Evolutionary conservation across 2,329 filamentous ascomycete genomes (phyloP), one percentile per base, ranked within the genome.

Genomic region (Ascocoryne sarcoides): DNA sequence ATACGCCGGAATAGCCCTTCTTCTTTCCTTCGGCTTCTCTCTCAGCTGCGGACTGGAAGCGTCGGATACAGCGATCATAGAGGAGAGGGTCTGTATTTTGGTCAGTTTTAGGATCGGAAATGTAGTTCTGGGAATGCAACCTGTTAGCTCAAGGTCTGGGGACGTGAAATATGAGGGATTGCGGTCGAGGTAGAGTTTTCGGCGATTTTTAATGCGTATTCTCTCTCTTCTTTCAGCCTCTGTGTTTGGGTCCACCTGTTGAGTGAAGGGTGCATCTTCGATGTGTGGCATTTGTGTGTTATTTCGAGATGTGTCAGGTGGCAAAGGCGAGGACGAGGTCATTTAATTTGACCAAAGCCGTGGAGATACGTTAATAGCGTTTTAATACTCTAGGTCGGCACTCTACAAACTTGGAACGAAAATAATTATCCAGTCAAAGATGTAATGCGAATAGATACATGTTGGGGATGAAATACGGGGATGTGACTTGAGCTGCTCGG

Each of bases 1-100:
- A 33, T 4, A 60, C 54, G 1, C 58, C 57, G 2, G 55, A 58
- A 44, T 60, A 61, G 19, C 59, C 59, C 43, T 60, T 60, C 2
- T 52, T 46, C n/a, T 50, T 47, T 3, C 59, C 59, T 30, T 60
- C 58, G 29, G 57, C 59, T 50, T 61, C 56, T 30, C 59, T 51
- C 42, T 61, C 59, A 2, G 53, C 50, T 4, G 58, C 44, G 4
- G 56, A 48, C 42, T 59, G 57, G 30, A 61, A 61, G 20, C 52
- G 51, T 16, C 59, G 45, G 19, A 61, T 50, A 29, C 57, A 60
- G 28, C 53, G 54, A 42, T 61, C 59, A 42, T 60, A 61, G 5
- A 61, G 46, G 32, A 61, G 43, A 7, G 59, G 59, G 49, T 61
- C 59, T 60, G 23, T n/a, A 20, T 21, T 19, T n/a, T 4, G 20